Evolutionary conservation across 1,284 basidiomycete species (phyloP).

Genomic region (Papiliotrema laurentii): DNA sequence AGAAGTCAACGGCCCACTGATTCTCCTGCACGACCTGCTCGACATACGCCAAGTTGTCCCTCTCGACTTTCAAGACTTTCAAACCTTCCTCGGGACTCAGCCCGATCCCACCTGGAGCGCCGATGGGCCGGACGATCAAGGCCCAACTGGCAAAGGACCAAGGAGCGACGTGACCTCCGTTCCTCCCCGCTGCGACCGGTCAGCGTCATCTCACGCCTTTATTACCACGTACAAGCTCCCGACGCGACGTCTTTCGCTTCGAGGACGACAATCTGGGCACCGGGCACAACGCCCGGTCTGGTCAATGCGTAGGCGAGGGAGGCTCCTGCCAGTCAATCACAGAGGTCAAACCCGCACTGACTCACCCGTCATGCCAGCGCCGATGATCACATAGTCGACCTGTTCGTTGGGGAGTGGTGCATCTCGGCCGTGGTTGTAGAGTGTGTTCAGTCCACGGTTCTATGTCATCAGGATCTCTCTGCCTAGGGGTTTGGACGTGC

Average conservation of each 20-base stretch:
- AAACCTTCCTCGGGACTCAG: slow-evolving; percentile 41
- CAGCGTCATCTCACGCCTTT: not conserved
- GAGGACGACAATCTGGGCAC: slow-evolving; percentile 23
- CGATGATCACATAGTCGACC: slow-evolving; percentile 26
- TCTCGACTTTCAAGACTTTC: slow-evolving; percentile 56
- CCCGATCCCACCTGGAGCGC: slow-evolving; percentile 31
- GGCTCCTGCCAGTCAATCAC: slow-evolving; percentile 10
- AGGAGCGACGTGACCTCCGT: slow-evolving; percentile 41
- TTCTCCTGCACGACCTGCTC: slow-evolving; percentile 55
- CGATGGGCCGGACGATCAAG: slow-evolving; percentile 17
- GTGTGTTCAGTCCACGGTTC: slow-evolving; percentile 18
- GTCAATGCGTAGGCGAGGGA: slow-evolving; percentile 33
- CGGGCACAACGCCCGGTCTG: slow-evolving; percentile 14
- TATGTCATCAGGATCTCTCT: slow-evolving; percentile 3
- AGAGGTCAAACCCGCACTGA: not conserved
- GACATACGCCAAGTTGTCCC: slow-evolving; percentile 63
- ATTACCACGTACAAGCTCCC: slow-evolving; percentile 31
- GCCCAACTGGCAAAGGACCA: slow-evolving; percentile 20
- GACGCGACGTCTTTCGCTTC: slow-evolving; percentile 40
- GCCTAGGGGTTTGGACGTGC: not conserved
- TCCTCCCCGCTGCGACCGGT: slow-evolving; percentile 31
- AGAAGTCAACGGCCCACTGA: slow-evolving; percentile 27
- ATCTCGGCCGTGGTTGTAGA: slow-evolving; percentile 15
- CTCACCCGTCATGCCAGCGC: slow-evolving; percentile 23
- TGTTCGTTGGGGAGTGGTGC: slow-evolving; percentile 3